Evolutionary conservation across 116 monocot genomes (phyloP), one percentile per base, ranked within the genome.

Genomic region (Zostera marina): DNA sequence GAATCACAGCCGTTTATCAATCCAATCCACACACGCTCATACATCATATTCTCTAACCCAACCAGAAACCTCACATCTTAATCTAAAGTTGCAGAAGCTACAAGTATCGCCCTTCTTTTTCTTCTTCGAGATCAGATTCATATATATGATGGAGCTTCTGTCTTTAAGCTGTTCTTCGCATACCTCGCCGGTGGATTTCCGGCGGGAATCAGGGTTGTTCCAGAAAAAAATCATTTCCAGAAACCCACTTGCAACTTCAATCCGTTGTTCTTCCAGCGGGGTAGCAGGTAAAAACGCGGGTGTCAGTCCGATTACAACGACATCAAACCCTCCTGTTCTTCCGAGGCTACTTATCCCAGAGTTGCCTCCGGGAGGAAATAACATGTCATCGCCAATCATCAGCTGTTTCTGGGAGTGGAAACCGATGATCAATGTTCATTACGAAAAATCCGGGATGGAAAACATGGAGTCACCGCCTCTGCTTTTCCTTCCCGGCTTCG

Each of bases 401-500:
- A 85, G 82, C 53, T 57, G 76, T 42, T 76, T 72, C 24, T 96
- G 96, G 96, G 89, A 96, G 46, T 89, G 80, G 79, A 89, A 79
- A 68, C 89, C 96, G 1, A 96, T 85, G 41, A 70, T 89, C 12
- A 70, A 60, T 6, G 82, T 96, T 45, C 80, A 96, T 56, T 96
- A 96, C 60, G 96, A 96, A 70, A 74, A 62, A 45, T 71, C 96
- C 0, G 96, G 96, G 53, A 52, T 24, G 20, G 80, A 78, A 40
- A 96, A 96, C 60, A 58, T 66, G 44, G 55, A 66, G 22, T 70
- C 80, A 10, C 96, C 96, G 10, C 68, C 70, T 12, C 70, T 96
- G 38, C 61, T 89, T 26, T 89, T 96, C 65, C 80, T 96, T 41
- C 96, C 96, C 25, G 96, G 96, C 14, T 96, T 96, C 64, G 96